Conservation (phyloP, 768 basidiomycete species). For the Nevesoporus exiguus region DNA sequence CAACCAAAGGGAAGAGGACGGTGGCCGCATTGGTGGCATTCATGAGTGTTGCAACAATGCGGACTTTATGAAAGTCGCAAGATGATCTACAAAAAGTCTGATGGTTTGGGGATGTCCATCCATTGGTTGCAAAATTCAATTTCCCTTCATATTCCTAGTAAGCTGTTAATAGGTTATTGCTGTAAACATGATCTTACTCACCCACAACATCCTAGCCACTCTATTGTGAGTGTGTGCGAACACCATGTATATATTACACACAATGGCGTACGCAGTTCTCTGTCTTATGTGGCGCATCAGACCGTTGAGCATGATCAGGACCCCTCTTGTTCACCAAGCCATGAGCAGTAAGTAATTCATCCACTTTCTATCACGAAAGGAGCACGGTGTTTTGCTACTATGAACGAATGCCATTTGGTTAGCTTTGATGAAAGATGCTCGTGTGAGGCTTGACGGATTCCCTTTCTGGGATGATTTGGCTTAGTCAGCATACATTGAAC, state of each 20-base stretch:
- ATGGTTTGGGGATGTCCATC: background rate
- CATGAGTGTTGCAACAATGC: slow-evolving; percentile 2
- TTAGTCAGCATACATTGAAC: slow-evolving; percentile 16
- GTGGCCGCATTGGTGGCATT: slow-evolving; percentile 8
- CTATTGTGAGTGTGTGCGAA: background rate
- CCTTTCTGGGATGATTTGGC: slow-evolving; percentile 12
- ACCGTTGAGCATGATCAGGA: no score
- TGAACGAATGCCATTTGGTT: background rate
- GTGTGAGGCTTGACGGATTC: background rate
- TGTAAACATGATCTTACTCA: background rate
- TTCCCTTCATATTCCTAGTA: background rate
- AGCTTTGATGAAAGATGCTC: background rate
- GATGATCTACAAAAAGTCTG: slow-evolving; percentile 11
- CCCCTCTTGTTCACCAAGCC: no score
- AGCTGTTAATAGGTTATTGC: background rate
- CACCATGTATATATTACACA: no score
- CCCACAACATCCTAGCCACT: background rate
- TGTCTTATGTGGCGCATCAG: no score
- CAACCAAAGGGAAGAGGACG: background rate
- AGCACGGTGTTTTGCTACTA: background rate
- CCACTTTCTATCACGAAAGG: no score
- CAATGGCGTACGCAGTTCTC: no score
- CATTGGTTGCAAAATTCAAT: background rate
- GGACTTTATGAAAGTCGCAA: slow-evolving; percentile 10
- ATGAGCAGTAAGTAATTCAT: no score